Evolutionary conservation across 1,284 basidiomycete species (phyloP), one percentile per base, ranked within the genome.

Genomic region (Thecaphora frezii): DNA sequence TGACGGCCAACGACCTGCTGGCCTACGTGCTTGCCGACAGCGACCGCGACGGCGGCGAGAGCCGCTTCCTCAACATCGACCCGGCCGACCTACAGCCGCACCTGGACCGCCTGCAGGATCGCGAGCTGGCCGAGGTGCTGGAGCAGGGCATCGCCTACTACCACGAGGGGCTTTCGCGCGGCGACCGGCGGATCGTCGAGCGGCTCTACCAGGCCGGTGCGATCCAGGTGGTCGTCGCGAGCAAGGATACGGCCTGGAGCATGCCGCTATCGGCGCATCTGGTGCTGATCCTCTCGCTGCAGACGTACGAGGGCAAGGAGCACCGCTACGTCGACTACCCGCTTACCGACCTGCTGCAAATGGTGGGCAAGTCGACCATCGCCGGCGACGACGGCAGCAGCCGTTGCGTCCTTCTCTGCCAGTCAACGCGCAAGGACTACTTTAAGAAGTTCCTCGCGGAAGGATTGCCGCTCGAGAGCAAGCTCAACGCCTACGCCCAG

Each of bases 381-480:
- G 92, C 94, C 18, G 81, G 82, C 44, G 87, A 91, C 59, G 33
- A 48, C 5, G 73, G 66, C 3, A 87, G 87, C 51, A 92, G 89
- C 67, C 88, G 91, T 19, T 97, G 93, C 74, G 88, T 99, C 9
- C 82, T 98, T 46, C 94, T 98, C 89, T 93, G 91, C 75, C 94
- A 98, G 76, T 90, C 94, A 77, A 96, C 91, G 2, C 85, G 93
- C 39, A 78, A 97, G 80, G 92, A 96, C 78, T 97, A 94, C 80
- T 97, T 96, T 84, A 97, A 94, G 82, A 98, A 98, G 81, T 97
- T 98, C 85, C 81, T 98, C 58, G 89, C 89, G 18, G 94, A 98
- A 80, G 94, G 93, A 16, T 82, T 98, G n/a, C 96, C 96, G 3
- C 93, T 98, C 69, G 94, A 98, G 89, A 79, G 85, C 89, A 44